A percentile compares a stretch with the other conserved stretches of the same genome.
Conservation (phyloP, 768 basidiomycete genomes). For the Kwoniella botswanensis region DNA sequence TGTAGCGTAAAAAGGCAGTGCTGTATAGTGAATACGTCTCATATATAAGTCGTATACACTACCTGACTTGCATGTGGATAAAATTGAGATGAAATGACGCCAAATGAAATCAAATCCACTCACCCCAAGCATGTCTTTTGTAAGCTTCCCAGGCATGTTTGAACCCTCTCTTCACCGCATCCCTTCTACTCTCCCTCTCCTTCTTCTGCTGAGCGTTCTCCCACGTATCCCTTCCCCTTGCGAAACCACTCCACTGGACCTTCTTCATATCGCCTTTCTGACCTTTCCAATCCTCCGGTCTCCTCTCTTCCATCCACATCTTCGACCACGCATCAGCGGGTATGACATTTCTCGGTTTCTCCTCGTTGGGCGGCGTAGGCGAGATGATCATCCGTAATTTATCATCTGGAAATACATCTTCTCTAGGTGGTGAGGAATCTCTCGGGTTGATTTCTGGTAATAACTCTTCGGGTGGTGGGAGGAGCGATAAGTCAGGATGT, state of each 20-base stretch:
- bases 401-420: conserved; percentile 29
- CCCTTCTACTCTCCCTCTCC: conserved; percentile 46
- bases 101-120: conserved; percentile 13
- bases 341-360: conserved; percentile 9
- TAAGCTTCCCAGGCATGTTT: conserved; percentile 56
- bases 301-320: conserved; percentile 25
- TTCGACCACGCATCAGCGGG: conserved; percentile 24
- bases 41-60: too few species aligned
- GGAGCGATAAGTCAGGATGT: conserved; percentile 40
- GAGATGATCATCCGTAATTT: conserved; percentile 40
- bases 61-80: too few species aligned
- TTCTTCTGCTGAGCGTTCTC: conserved; percentile 35
- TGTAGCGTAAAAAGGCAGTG: too few species aligned
- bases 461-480: conserved; percentile 24
- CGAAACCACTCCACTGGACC: conserved; percentile 46
- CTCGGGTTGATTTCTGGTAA: conserved; percentile 38
- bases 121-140: conserved; percentile 57
- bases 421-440: conserved; percentile 10
- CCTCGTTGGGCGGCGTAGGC: background rate
- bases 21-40: too few species aligned
- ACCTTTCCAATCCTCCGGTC: conserved; percentile 32
- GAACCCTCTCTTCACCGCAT: conserved; percentile 56
- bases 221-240: conserved; percentile 22
- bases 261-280: conserved; percentile 30
- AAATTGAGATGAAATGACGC: too few species aligned